Evolutionary conservation across 768 basidiomycete genomes (phyloP).

Genomic region (Flagelloscypha sp.): DNA sequence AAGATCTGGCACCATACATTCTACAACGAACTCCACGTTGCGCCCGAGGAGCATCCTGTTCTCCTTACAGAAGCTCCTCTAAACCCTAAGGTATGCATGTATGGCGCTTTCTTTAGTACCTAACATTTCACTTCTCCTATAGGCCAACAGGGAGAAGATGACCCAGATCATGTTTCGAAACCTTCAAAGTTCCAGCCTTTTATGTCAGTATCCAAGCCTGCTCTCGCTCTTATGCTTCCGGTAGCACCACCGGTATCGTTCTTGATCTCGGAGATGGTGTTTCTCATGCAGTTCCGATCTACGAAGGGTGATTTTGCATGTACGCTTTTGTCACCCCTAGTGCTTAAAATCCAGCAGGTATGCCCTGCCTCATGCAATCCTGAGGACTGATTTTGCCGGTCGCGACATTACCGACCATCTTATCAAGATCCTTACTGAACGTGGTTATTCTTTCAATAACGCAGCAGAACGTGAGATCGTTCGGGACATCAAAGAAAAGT

Average conservation of each 20-base stretch:
- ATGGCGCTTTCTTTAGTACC: no score
- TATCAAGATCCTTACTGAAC: slow-evolving; percentile 49
- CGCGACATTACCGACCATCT: slow-evolving; percentile 62
- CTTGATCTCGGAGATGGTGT: slow-evolving; percentile 72
- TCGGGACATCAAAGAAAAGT: slow-evolving; percentile 71
- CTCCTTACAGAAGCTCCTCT: slow-evolving; percentile 64
- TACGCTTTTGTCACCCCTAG: no score
- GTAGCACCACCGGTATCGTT: slow-evolving; percentile 62
- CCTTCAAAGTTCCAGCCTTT: slow-evolving; percentile 66
- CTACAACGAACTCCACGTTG: slow-evolving; percentile 69
- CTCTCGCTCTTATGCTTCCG: slow-evolving; percentile 63
- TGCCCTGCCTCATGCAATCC: slow-evolving; percentile 60
- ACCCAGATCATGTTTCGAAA: slow-evolving; percentile 79
- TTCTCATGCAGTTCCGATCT: slow-evolving; percentile 66
- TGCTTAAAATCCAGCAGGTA: no score
- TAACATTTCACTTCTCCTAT: no score
- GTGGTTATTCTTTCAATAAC: slow-evolving; percentile 64
- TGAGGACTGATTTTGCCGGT: slow-evolving; percentile 53
- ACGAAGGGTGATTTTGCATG: slow-evolving; percentile 68
- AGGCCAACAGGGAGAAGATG: slow-evolving; percentile 61
- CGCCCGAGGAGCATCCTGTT: slow-evolving; percentile 67
- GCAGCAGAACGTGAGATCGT: slow-evolving; percentile 62
- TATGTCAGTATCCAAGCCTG: slow-evolving; percentile 66
- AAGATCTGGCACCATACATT: slow-evolving; percentile 76
- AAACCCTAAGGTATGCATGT: slow-evolving; percentile 55